Base-by-base conservation (phyloP, 2,329 filamentous ascomycete genomes). In the Colletotrichum sp. region DNA sequence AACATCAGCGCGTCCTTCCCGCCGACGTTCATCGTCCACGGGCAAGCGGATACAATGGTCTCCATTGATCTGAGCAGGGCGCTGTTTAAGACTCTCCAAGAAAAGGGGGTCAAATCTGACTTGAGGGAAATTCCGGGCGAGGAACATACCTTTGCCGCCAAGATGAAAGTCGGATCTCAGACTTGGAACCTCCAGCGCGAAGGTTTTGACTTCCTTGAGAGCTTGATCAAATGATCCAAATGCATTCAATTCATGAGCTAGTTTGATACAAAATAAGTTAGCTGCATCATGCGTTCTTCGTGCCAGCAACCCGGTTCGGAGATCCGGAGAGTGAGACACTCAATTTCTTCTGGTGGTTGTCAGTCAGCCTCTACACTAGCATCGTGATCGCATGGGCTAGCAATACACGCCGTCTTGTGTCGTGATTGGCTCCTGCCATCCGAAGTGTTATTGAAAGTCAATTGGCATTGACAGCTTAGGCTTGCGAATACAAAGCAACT, bases 11-110 rank as follows among this genome's bases (percentile, higher is more conserved):
- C 66, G 1, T 22, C 36, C 3, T 85, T 85, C 73, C 83, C 84
- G 30, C 84, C 86, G 8, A 87, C 85, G 1, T 86, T 83, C 78
- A 85, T 87, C 60, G 84, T 86, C 18, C 86, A 87, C 75, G 86
- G 86, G 1, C 66, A 77, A 5, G 80, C 79, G 26, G 86, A 87
- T 76, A 80, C 75, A 6, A 85, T 86, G 84, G 86, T 88, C 7
- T 82, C 84, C 0, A 79, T 83, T 8, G 75, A 80, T 8, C 70
- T 87, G 30, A 87, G 85, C 79, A 76, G 80, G 48, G 77, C 75
- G 32, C 66, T 87, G 55, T 79, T 79, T 59, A 71, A 48, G 5
- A 78, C 60, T 7, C 70, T 87, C 22, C 62, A 77, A 39, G 75
- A 80, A 48, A 65, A 79, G 8, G 83, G 82, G 7, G 83, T 87